Evolutionary conservation across 805 yeast species (phyloP), one percentile per base, ranked within the genome.

Genomic region (Saccharomycopsis guyanensis): DNA sequence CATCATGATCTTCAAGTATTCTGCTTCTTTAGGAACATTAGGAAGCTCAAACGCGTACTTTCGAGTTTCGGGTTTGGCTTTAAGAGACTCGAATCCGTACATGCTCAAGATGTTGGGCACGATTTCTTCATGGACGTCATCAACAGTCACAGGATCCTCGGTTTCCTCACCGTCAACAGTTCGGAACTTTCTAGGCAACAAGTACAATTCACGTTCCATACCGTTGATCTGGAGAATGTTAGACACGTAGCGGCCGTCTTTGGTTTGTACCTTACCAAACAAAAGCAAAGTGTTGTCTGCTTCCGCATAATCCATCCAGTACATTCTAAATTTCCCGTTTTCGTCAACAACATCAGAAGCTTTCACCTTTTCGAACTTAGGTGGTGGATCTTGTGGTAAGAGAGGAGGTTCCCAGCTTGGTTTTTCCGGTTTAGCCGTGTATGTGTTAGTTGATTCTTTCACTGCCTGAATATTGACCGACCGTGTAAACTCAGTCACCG

Each of bases 301-400:
- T 59, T 91, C 97, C 20, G 83, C 71, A 61, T 80, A 88, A 63
- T 93, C 98, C 25, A 85, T 65, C 97, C 97, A 93, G 62, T 74
- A 93, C 80, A 91, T 79, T 56, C 76, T 75, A 59, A 88, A 73
- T 0, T 70, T 55, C 38, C 72, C 74, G 2, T 69, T 62, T n/a
- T 63, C 63, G 6, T 69, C 64, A 29, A 63, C 62, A 13, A 68
- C 65, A 19, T 71, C 61, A 37, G 56, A 54, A 3, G 57, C 58
- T 27, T 56, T 40, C 47, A 62, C 38, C 54, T 62, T 47, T 48
- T 51, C 24, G 6, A 35, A 33, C 2, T 44, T 44, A 7, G 46
- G 36, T 15, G 27, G 41, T 13, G 37, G 29, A 8, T 46, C 32
- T 16, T 51, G 40, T 38, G 6, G 65, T 63, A 7, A 66, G 58